phyloP scores from a whole-genome alignment of 306 rosid genomes.

The Acacia crassicarpa region DNA sequence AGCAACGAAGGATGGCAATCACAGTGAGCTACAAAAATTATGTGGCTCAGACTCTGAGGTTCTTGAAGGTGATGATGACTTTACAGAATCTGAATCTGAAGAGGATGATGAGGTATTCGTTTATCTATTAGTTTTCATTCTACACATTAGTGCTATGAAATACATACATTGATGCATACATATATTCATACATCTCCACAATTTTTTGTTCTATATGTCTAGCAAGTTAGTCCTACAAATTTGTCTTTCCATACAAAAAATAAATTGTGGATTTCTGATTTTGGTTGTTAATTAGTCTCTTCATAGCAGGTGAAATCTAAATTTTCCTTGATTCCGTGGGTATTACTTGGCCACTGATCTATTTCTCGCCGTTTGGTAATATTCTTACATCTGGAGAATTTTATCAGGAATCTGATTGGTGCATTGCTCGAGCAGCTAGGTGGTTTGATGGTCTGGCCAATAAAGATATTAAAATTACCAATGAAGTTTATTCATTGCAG shows the following conservation, averaged over 20 bases:
- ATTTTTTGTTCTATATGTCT: background rate
- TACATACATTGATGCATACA: background rate
- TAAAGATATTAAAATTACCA: constrained; percentile 68
- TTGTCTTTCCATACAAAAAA: background rate
- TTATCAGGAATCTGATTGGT: constrained; percentile 52
- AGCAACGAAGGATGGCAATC: constrained; percentile 74
- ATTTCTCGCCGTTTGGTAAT: background rate
- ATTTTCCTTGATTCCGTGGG: background rate
- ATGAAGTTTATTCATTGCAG: constrained; percentile 78
- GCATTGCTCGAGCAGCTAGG: constrained; percentile 46
- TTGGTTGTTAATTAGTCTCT: constrained; percentile 3
- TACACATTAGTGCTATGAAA: background rate
- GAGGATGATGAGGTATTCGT: constrained; percentile 58
- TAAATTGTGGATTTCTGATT: background rate
- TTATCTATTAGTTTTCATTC: background rate
- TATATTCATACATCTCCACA: background rate
- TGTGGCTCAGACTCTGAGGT: constrained; percentile 37
- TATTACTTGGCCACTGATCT: background rate
- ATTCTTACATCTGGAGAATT: constrained; percentile 27
- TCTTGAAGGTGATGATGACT: constrained; percentile 44
- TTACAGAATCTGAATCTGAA: constrained; percentile 49
- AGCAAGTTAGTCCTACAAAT: background rate
- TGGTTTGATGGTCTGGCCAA: constrained; percentile 82
- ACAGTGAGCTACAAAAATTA: constrained; percentile 60
- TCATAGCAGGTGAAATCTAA: background rate